Percentiles rank a stretch among this genome's conserved stretches.
Conservation (phyloP, 345 rosid species). For the Reutealis trisperma region DNA sequence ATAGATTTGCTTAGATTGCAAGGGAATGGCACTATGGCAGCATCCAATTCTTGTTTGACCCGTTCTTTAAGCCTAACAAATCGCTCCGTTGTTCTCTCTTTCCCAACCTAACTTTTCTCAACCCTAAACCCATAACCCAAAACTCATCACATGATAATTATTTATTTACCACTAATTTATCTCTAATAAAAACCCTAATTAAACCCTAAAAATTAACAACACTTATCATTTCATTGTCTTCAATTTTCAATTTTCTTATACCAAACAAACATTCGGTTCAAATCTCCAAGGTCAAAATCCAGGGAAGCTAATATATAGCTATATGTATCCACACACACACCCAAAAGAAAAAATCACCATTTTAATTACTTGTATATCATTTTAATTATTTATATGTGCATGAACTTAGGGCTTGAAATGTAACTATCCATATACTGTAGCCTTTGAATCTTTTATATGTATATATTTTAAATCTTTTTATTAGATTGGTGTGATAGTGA, state of each 20-base stretch:
- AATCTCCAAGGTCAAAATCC: constrained; percentile 28
- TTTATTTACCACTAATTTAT: background rate
- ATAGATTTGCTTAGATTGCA: constrained; percentile 54
- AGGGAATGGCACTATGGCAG: constrained; percentile 45
- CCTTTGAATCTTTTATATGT: background rate
- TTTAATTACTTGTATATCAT: no score
- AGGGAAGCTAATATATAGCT: background rate
- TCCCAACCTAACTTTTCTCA: constrained; percentile 34
- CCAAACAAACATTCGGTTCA: constrained; percentile 54
- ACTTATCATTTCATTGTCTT: constrained; percentile 14
- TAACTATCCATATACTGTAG: constrained; percentile 17
- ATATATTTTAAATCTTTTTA: background rate
- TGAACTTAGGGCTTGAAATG: constrained; percentile 18
- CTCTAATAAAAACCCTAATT: background rate
- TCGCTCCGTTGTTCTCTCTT: constrained; percentile 62
- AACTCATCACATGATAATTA: constrained; percentile 21
- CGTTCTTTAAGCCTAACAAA: constrained; percentile 57
- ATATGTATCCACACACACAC: no score
- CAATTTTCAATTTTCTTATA: constrained; percentile 29
- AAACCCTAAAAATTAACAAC: background rate
- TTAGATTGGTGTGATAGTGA: background rate
- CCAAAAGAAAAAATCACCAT: background rate
- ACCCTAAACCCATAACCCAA: no score
- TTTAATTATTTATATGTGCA: constrained; percentile 3
- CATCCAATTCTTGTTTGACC: constrained; percentile 78